Conservation (phyloP, 139 green algal genomes). For the Nannochloris sp. region DNA sequence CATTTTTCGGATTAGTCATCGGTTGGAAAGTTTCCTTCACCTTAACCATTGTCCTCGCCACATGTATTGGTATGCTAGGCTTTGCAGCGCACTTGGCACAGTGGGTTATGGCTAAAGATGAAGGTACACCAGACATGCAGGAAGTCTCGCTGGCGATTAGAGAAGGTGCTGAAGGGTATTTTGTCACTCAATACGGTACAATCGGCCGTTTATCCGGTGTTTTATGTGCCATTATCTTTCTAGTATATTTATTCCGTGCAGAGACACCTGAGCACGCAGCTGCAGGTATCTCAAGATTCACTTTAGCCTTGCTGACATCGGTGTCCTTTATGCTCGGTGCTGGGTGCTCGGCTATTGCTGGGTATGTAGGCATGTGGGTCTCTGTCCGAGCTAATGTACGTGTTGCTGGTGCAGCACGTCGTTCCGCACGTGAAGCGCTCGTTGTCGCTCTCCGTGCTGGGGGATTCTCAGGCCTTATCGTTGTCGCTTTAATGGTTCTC, state of each 20-base stretch:
- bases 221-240: conserved; percentile 37
- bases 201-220: conserved; percentile 45
- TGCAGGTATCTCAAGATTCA: conserved; percentile 26
- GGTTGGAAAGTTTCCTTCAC: conserved; percentile 19
- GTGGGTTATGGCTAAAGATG: conserved; percentile 58
- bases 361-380: conserved; percentile 61
- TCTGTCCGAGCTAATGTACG: conserved; percentile 52
- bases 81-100: conserved; percentile 47
- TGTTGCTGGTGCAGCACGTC: conserved; percentile 35
- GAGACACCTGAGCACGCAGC: conserved; percentile 47
- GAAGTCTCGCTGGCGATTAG: conserved; percentile 53
- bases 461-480: conserved; percentile 51
- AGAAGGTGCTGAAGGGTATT: conserved; percentile 57
- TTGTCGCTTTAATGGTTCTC: conserved; percentile 36
- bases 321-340: conserved; percentile 54
- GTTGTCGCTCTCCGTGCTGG: conserved; percentile 52
- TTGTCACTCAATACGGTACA: conserved; percentile 52
- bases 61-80: conserved; percentile 39
- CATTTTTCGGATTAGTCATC: too few relatives aligned
- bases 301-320: conserved; percentile 40
- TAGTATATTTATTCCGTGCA: conserved; percentile 49
- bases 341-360: conserved; percentile 37
- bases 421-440: conserved; percentile 50
- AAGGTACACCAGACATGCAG: conserved; percentile 55
- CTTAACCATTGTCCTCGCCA: conserved; percentile 38